These are phyloP conservation scores for Ajuga reptans DNA, from an alignment of 305 asterid species.

Conservation along the genomic window DNA sequence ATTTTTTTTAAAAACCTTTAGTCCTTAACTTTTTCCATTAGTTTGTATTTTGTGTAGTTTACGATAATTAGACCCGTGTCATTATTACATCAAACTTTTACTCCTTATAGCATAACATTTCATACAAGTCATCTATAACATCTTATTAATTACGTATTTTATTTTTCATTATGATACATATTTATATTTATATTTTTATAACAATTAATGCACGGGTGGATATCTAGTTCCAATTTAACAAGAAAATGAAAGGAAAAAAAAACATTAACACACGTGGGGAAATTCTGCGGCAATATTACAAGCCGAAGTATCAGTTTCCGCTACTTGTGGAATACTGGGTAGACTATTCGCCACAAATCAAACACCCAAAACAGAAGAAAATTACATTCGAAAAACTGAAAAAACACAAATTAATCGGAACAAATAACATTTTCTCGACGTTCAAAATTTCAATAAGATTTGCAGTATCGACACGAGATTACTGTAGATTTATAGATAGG, in stretches of 20 bases:
- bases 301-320: slow-evolving; percentile 1
- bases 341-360: slow-evolving; percentile 7
- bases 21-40: too few species aligned
- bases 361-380: background rate
- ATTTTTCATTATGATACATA: too few species aligned
- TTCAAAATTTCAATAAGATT: background rate
- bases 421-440: background rate
- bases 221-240: background rate
- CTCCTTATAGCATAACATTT: too few species aligned
- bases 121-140: too few species aligned
- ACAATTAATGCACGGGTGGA: too few species aligned
- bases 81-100: too few species aligned
- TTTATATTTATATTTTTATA: too few species aligned
- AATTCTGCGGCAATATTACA: background rate
- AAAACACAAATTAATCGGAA: background rate
- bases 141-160: too few species aligned
- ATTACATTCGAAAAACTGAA: background rate
- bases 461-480: background rate
- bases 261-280: background rate
- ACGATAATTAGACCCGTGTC: too few species aligned
- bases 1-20: too few species aligned
- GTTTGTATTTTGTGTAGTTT: too few species aligned
- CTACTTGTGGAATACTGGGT: slow-evolving; percentile 10
- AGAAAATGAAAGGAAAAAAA: background rate
- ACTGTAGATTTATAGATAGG: background rate